Evolutionary conservation across 2,329 filamentous ascomycete species (phyloP), one percentile per base, ranked within the genome.

Genomic region (Blumeriella jaapii): DNA sequence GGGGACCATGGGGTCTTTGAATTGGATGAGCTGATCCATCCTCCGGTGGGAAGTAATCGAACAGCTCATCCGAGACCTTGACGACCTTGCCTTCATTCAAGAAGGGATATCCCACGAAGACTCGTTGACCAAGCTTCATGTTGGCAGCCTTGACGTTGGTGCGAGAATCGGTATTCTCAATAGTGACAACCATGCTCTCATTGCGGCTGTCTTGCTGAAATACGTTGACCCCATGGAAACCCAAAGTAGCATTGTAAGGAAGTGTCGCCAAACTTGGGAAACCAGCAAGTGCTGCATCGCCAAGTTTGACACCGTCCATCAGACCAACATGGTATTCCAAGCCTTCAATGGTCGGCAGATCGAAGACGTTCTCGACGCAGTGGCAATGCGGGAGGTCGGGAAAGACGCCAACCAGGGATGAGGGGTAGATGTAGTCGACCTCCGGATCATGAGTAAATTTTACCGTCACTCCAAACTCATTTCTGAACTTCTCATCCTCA

Each of bases 141-240:
- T 85, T 84, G 36, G 87, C 87, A 36, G 72, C 63, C 47, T 82
- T 76, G 14, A 78, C 67, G 45, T 73, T 82, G 30, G 80, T 77
- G 22, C 80, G 76, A 39, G 64, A 61, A 44, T 87, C 84, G 0
- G 82, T 74, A 23, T 84, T 79, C 19, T 78, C 68, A 31, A 98
- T 65, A 2, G 84, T 94, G 38, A 96, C 71, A 15, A 96, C 74
- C 76, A 96, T 87, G 59, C 89, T 98, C 59, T 95, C 87, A 54
- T 96, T 96, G 31, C 85, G 79, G 56, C 87, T 95, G 49, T 96
- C 91, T 49, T 89, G 78, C 55, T 94, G 86, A 64, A 98, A 98
- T 20, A 98, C 85, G 44, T 79, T 91, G 42, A 98, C 83, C 2
- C 86, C 86, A 47, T 93, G 83, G 58, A 86, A 93, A 6, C 78